A percentile compares a stretch with the other conserved stretches of the same genome.
Evolutionary conservation across 805 yeast genomes (phyloP).

Genomic region (Candida saitoana): DNA sequence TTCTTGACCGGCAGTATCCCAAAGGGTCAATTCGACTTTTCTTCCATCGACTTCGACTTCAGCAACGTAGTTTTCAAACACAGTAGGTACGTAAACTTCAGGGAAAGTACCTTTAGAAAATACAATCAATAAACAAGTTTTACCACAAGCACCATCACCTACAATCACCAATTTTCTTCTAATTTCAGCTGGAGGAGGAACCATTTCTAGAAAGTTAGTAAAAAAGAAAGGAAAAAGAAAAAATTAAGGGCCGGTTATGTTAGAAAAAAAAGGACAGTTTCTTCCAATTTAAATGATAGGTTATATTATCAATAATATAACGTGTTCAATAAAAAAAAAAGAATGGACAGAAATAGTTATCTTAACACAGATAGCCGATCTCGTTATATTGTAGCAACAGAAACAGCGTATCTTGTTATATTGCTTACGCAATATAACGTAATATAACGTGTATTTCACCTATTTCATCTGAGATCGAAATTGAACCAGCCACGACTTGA

Average conservation of each 20-base stretch:
- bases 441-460: neutral
- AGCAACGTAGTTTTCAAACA: constrained; percentile 95
- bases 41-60: constrained; percentile 68
- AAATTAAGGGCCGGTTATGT: no score
- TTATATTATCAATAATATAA: no score
- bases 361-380: no score
- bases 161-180: constrained; percentile 88
- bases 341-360: no score
- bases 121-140: constrained; percentile 84
- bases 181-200: constrained; percentile 49
- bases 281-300: no score
- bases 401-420: no score
- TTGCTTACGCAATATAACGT: no score
- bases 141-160: constrained; percentile 98
- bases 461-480: neutral
- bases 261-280: no score
- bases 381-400: no score
- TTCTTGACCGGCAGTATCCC: constrained; percentile 99
- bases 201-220: constrained; percentile 19
- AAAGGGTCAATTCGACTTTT: constrained; percentile 81
- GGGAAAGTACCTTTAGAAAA: constrained; percentile 88
- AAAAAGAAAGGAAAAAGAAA: neutral
- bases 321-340: no score
- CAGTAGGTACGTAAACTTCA: constrained; percentile 92
- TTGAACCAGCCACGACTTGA: neutral